phyloP scores from a whole-genome alignment of 306 rosid genomes.

The Myrica gale region DNA sequence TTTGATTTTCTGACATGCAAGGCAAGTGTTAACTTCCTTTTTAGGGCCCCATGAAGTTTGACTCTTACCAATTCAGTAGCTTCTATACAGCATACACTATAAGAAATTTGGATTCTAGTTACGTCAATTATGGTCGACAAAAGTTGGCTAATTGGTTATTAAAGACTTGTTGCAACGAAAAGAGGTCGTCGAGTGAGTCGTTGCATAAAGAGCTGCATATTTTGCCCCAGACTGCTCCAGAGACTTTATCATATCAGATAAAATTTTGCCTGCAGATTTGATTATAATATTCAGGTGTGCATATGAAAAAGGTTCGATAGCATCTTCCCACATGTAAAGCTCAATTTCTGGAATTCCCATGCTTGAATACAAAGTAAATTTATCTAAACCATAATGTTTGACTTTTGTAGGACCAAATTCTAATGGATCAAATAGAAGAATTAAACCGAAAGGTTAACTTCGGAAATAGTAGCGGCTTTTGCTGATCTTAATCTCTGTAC shows the following conservation, averaged over 20 bases:
- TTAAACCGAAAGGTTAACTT: conserved; percentile 74
- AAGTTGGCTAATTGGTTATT: fast-evolving
- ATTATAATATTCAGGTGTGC: conserved; percentile 47
- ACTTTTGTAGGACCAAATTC: conserved; percentile 63
- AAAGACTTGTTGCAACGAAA: fast-evolving
- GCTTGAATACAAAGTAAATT: background rate
- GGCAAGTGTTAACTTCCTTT: conserved; percentile 4
- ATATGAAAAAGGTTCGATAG: conserved; percentile 60
- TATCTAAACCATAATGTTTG: conserved; percentile 4
- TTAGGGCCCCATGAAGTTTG: background rate
- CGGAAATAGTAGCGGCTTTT: conserved; percentile 25
- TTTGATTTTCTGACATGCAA: conserved; percentile 17
- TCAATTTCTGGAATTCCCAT: conserved; percentile 8
- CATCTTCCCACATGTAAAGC: conserved; percentile 4
- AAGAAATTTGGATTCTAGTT: no score
- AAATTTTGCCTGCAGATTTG: conserved; percentile 56
- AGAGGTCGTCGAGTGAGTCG: no score
- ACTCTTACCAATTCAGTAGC: background rate
- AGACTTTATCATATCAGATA: conserved; percentile 58
- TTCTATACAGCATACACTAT: no score
- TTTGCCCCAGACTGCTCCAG: conserved; percentile 77
- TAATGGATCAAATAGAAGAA: conserved; percentile 79
- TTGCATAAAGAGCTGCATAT: conserved; percentile 80
- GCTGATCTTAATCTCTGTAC: conserved; percentile 2
- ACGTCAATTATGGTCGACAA: fast-evolving